phyloP scores from a whole-genome alignment of 371 early-diverging fungal genomes.

The Funneliformis caledonium region DNA sequence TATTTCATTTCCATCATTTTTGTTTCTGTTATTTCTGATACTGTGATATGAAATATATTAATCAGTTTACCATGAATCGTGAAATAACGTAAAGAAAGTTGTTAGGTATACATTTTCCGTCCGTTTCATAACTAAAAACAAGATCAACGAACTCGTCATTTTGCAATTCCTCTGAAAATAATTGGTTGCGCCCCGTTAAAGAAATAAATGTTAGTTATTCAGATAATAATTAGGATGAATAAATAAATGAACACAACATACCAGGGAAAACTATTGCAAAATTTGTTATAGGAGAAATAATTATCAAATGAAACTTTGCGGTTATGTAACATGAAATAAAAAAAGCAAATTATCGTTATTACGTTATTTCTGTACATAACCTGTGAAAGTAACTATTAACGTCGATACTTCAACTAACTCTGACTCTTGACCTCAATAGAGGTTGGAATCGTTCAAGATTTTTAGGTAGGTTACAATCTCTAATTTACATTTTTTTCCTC shows the following conservation, averaged over 20 bases:
- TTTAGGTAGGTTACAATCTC: too few species aligned
- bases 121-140: conserved; percentile 88
- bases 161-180: conserved; percentile 83
- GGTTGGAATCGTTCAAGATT: too few species aligned
- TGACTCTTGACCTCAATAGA: not conserved
- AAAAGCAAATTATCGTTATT: too few species aligned
- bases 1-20: too few species aligned
- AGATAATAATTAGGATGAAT: not conserved
- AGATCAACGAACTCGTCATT: conserved; percentile 63
- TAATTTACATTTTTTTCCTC: too few species aligned
- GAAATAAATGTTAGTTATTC: not conserved
- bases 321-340: not conserved
- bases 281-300: not conserved
- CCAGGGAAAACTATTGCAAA: not conserved
- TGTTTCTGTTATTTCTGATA: too few species aligned
- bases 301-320: not conserved
- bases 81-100: too few species aligned
- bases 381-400: not conserved
- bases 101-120: conserved; percentile 95
- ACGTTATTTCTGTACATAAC: too few species aligned
- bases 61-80: too few species aligned
- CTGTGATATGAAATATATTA: too few species aligned
- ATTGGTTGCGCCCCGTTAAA: conserved; percentile 96
- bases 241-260: not conserved
- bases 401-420: not conserved